Base-by-base conservation (phyloP, 2,329 filamentous ascomycete genomes). In the Sporothrix humicola region DNA sequence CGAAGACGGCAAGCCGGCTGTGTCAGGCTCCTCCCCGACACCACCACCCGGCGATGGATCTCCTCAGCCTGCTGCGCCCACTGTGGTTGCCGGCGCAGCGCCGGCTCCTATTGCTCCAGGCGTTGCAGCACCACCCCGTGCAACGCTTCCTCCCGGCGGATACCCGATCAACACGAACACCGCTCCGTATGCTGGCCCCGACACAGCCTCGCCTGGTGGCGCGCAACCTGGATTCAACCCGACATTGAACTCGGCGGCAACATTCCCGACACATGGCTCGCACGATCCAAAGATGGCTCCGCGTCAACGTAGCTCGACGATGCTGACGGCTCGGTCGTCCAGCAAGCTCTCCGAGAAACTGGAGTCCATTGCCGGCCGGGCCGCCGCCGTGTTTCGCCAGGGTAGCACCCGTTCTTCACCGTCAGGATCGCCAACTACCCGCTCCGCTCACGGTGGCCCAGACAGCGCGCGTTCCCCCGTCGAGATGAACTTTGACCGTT, bases 351-450 rank as follows among this genome's bases (percentile, higher is more conserved):
- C 73, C 1, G 74, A 75, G 3, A 70, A 59, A 20, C 44, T 76
- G 0, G 74, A 73, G 26, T 50, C 50, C 26, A 20, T 75, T 3
- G 73, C 69, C 7, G 72, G 69, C 46, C 73, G 73, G n/a, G 73
- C 73, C 3, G 65, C 74, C 17, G 73, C 71, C 17, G 15, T 75
- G 10, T 77, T 79, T 54, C 73, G 73, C 56, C 76, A 75, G 44
- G 74, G 73, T 54, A 77, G 75, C 75, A 74, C 70, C 15, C 75
- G 74, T 20, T 77, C 77, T 12, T 72, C 70, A 8, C 74, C 74
- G 7, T 76, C 73, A 9, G 76, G 73, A 1, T 44, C 72, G 15
- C 50, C 73, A 50, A 59, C 73, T 54, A 69, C 63, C 52, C 2
- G 48, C 70, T n/a, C 54, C 72, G 37, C 31, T 2, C 61, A 42